These are phyloP conservation scores for Gastrodia elata DNA, from an alignment of 106 monocot species.

Conservation along the genomic window DNA sequence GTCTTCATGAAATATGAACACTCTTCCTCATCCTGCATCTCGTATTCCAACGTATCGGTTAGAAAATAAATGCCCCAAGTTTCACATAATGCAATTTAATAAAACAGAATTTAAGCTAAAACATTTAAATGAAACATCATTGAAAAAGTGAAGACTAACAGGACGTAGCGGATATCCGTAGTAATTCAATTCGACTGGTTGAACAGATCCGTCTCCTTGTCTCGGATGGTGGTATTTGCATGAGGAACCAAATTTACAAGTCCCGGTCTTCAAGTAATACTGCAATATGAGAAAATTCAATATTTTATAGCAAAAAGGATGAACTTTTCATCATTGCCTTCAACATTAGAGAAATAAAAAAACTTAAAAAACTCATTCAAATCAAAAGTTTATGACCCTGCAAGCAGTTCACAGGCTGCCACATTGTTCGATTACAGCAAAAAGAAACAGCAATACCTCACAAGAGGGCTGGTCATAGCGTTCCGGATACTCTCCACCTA, in stretches of 20 bases:
- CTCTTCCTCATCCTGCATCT: constrained; percentile 73
- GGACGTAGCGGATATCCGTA: constrained; percentile 68
- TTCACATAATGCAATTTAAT: neutral
- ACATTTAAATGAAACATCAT: neutral
- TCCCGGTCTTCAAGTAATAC: constrained; percentile 88
- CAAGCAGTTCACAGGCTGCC: neutral
- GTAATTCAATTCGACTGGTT: constrained; percentile 33
- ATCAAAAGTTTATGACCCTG: neutral
- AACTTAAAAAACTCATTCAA: neutral
- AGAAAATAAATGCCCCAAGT: constrained; percentile 2
- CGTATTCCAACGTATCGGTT: neutral
- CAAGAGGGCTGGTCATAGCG: constrained; percentile 40
- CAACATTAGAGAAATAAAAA: neutral
- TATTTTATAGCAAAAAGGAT: neutral
- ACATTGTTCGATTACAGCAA: neutral
- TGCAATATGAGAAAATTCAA: constrained; percentile 24
- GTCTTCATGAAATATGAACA: constrained; percentile 74
- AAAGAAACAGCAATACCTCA: constrained; percentile 28
- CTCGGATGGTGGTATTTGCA: constrained; percentile 97
- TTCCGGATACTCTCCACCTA: constrained; percentile 46
- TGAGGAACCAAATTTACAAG: constrained; percentile 83
- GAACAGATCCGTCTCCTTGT: constrained; percentile 28
- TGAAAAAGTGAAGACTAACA: constrained; percentile 27
- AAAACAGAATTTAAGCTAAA: neutral
- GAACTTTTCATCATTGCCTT: neutral